Conservation (phyloP, 2,329 filamentous ascomycete species). For the Ramularia collo-cygni region DNA sequence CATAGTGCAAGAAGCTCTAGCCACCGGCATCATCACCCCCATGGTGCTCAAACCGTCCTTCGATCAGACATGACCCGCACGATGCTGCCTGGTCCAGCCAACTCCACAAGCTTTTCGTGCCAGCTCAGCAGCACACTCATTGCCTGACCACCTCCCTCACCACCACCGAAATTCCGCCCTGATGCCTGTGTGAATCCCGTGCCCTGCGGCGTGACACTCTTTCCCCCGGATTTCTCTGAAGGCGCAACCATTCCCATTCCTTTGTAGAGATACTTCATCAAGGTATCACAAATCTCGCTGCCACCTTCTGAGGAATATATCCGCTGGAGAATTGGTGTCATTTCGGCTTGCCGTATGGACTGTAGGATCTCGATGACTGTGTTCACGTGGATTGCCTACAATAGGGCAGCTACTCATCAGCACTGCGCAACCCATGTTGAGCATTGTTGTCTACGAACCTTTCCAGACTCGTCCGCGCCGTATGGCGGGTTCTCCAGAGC, state of each 20-base stretch:
- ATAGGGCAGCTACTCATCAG: constrained; percentile 2
- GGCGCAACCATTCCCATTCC: constrained; percentile 58
- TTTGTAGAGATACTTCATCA: constrained; percentile 98
- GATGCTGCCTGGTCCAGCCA: constrained; percentile 82
- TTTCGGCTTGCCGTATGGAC: constrained; percentile 92
- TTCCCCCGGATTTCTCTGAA: constrained; percentile 18
- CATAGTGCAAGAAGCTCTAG: too few species aligned
- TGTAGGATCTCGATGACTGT: constrained; percentile 90
- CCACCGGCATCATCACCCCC: too few species aligned
- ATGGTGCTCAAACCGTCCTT: constrained; percentile 63
- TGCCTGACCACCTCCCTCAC: constrained; percentile 62
- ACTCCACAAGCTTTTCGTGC: constrained; percentile 97
- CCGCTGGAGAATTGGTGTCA: constrained; percentile 77
- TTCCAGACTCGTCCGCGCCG: constrained; percentile 47
- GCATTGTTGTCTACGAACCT: constrained; percentile 34
- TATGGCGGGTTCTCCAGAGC: constrained; percentile 81
- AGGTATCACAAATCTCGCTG: constrained; percentile 75
- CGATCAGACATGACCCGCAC: constrained; percentile 94
- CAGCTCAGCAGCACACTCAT: constrained; percentile 98
- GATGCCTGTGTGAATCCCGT: constrained; percentile 82
- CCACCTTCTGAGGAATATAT: constrained; percentile 75
- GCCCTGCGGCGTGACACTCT: constrained; percentile 60
- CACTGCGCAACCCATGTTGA: background rate
- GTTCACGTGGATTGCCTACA: constrained; percentile 74
- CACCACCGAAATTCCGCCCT: constrained; percentile 43